These are phyloP conservation scores for Eucalyptus regnans DNA, from an alignment of 345 rosid species.

Conservation along the genomic window DNA sequence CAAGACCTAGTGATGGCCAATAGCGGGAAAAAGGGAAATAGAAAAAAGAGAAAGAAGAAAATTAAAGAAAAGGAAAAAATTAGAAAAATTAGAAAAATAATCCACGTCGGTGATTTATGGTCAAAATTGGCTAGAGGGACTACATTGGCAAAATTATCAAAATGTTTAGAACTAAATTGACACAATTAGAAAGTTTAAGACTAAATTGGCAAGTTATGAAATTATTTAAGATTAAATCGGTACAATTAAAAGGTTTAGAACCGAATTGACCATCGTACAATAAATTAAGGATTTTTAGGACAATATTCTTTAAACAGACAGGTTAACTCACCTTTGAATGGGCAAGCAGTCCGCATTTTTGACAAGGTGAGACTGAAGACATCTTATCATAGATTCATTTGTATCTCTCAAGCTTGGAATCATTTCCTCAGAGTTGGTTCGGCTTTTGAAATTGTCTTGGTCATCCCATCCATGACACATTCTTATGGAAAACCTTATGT, in stretches of 20 bases:
- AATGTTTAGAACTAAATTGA: no score
- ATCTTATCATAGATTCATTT: neutral
- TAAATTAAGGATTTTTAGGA: neutral
- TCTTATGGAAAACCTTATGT: neutral
- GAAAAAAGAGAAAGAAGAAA: no score
- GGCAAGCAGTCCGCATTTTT: neutral
- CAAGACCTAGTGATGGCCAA: neutral
- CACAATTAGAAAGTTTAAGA: rapidly evolving
- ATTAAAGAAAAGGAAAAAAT: rapidly evolving
- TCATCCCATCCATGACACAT: neutral
- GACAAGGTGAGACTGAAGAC: neutral
- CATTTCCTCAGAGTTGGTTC: neutral
- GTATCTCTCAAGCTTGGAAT: neutral
- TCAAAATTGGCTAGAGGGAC: rapidly evolving
- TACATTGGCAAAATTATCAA: no score
- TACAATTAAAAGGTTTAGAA: rapidly evolving
- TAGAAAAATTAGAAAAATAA: no score
- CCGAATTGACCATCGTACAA: rapidly evolving
- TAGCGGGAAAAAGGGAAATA: neutral
- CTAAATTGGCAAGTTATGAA: no score
- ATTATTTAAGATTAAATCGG: rapidly evolving
- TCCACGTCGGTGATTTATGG: rapidly evolving
- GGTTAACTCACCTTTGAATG: neutral
- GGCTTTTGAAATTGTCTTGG: neutral
- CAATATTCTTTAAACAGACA: no score